phyloP scores from a whole-genome alignment of 345 rosid species.

The Populus simonii region DNA sequence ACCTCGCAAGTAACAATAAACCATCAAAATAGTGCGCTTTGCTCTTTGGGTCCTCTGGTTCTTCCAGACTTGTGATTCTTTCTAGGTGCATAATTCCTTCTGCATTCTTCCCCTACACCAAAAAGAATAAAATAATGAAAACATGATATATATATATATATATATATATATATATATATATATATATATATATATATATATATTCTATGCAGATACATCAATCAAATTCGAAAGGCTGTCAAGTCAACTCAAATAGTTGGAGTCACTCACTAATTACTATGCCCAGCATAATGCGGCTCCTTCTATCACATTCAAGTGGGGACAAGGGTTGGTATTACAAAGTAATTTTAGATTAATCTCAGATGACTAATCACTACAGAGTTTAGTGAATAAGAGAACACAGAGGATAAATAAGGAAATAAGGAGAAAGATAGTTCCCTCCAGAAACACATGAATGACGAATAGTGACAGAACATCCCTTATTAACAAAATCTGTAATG shows the following conservation, averaged over 20 bases:
- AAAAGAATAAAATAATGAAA: not conserved
- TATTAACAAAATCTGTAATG: not conserved
- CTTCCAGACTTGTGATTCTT: slow-evolving; percentile 59
- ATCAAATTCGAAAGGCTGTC: not conserved
- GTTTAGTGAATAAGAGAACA: no score
- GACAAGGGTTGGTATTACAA: no score
- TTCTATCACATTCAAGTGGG: no score
- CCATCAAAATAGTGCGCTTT: slow-evolving; percentile 74
- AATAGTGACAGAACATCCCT: not conserved
- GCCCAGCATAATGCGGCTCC: no score
- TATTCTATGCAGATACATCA: not conserved
- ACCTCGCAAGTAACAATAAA: slow-evolving; percentile 70
- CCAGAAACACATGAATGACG: no score
- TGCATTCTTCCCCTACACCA: slow-evolving; percentile 54
- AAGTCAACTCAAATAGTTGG: not conserved
- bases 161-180: no score
- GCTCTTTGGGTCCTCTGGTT: slow-evolving; percentile 68
- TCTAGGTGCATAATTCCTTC: slow-evolving; percentile 75
- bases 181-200: no score
- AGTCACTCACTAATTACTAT: no score
- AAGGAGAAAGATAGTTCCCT: no score
- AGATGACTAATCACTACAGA: no score
- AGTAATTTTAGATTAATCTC: no score
- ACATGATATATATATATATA: not conserved
- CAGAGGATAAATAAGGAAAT: no score